Evolutionary conservation across 108 stramenopile genomes (phyloP), one percentile per base, ranked within the genome.

Genomic region (Nitzschia palea): DNA sequence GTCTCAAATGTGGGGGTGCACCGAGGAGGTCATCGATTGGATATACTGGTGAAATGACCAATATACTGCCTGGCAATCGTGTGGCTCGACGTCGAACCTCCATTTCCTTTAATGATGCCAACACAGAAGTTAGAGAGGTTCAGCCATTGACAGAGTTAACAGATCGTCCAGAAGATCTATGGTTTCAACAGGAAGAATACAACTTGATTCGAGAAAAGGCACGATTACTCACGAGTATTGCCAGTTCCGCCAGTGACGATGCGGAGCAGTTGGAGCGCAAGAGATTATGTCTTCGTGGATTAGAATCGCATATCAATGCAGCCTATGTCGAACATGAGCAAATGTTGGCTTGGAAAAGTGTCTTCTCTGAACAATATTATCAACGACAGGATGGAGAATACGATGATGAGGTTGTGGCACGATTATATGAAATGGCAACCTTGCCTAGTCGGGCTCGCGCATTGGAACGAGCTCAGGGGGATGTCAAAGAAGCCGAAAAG

Each of bases 181-280:
- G 67, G 67, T 68, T 68, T 29, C 56, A 56, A 34, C n/a, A 40
- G 15, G 55, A 68, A 22, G 67, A 68, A 36, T 58, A 33, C 42
- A 18, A 35, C 10, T 26, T 48, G 18, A 68, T 68, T 12, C 55
- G 52, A 23, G 44, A 68, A 25, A 68, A 68, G 33, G 55, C 56
- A 4, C 18, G 9, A 15, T 26, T 68, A 23, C 30, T 57, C 2
- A 58, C 44, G 0, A 6, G 45, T 2, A 14, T 68, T n/a, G 65
- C 51, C 5, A 36, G 12, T 4, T 6, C 20, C 0, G 50, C 45
- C 23, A 18, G 15, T 10, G 65, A 28, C 17, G 65, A 65, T 6
- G n/a, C 9, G 18, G 9, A 22, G 23, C 6, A 20, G 2, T 25
- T 17, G 4, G 15, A 25, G 6, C 20, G 35, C 22, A 65, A 65